phyloP scores from a whole-genome alignment of 306 rosid species.

The Vachellia pachyceras region DNA sequence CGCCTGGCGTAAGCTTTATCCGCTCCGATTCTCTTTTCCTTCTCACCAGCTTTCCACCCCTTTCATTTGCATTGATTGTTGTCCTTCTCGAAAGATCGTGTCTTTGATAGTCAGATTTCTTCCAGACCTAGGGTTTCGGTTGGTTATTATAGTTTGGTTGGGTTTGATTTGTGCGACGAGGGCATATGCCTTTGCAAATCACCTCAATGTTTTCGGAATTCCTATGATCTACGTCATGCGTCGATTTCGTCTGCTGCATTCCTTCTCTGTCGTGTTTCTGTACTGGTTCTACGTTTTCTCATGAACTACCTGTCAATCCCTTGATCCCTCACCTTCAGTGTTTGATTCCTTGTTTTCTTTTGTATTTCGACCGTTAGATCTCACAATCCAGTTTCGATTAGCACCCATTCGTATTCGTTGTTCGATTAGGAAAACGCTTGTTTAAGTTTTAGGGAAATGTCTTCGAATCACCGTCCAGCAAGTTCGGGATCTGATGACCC shows the following conservation, averaged over 20 bases:
- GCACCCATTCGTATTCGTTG: background rate
- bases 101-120: slow-evolving; percentile 15
- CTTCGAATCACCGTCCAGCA: slow-evolving; percentile 49
- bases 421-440: background rate
- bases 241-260: slow-evolving; percentile 54
- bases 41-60: background rate
- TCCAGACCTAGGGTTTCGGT: slow-evolving; percentile 41
- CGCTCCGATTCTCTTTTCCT: slow-evolving; percentile 1
- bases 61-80: background rate
- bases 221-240: slow-evolving; percentile 46
- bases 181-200: slow-evolving; percentile 19
- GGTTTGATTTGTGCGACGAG: slow-evolving; percentile 6
- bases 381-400: background rate
- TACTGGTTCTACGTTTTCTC: slow-evolving; percentile 72
- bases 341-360: slow-evolving; percentile 19
- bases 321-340: background rate
- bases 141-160: background rate
- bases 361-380: slow-evolving; percentile 35
- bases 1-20: background rate
- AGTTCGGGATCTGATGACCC: slow-evolving; percentile 77
- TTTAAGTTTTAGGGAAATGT: slow-evolving; percentile 48
- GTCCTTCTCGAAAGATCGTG: background rate
- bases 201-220: slow-evolving; percentile 44
- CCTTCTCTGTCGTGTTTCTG: slow-evolving; percentile 55
- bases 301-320: slow-evolving; percentile 50